Evolutionary conservation across 2,329 filamentous ascomycete genomes (phyloP), one percentile per base, ranked within the genome.

Genomic region (Paraphoma sp.): DNA sequence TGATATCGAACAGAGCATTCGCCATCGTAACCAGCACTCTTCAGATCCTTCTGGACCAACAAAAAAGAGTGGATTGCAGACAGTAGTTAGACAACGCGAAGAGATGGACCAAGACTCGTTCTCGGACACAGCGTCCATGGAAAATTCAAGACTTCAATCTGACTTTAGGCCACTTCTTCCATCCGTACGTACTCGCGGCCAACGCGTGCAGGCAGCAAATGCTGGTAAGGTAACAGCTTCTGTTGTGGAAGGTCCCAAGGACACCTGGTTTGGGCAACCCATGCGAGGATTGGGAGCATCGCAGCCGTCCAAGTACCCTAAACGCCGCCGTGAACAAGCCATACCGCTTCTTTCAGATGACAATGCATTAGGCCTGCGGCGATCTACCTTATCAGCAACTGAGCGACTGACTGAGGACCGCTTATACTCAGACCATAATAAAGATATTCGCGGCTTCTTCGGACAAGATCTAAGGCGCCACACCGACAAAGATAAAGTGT

Each of bases 371-470:
- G 33, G 17, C 8, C 52, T 43, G 14, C 40, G 40, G n/a, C 51
- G 33, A 10, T 40, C 46, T 1, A 5, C 51, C 6, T 6, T 54
- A 4, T 28, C 45, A n/a, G 45, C 45, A 17, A 9, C 44, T 1
- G 55, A 62, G 12, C 48, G 45, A 12, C 12, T 43, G 9, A 31
- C 30, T 0, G 49, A 53, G 7, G 28, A 28, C 2, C 51, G 31
- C 38, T 28, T 61, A 0, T 16, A 17, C 1, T 59, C 59, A 6
- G 48, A 60, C 1, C 61, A 68, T 17, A 64, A 69, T 11, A 57
- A 57, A 8, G 70, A 73, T 50, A 73, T 73, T 12, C 64, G 70
- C 8, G 44, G 61, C 18, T 73, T 69, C 53, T 69, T 75, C 14
- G 38, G 48, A 1, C 31, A 50, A 4, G 17, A 40, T 5, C 45